Evolutionary conservation across 2,329 filamentous ascomycete genomes (phyloP).

Genomic region (Cryphonectria japonica): DNA sequence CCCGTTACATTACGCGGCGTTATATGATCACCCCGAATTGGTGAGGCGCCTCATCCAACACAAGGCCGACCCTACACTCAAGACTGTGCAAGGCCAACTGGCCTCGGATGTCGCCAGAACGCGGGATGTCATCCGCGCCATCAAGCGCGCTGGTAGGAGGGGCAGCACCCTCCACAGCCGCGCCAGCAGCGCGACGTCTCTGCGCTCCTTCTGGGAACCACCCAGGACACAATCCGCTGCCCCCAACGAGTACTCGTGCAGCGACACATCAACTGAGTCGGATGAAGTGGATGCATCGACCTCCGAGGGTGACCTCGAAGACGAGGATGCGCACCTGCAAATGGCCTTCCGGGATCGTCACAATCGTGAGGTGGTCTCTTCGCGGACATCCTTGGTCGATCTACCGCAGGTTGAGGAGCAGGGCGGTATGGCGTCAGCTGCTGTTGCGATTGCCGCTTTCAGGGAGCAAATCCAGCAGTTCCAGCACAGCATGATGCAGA

Average conservation of each 20-base stretch:
- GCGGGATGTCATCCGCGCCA: slow-evolving; percentile 64
- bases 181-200: slow-evolving; percentile 68
- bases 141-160: slow-evolving; percentile 66
- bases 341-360: slow-evolving; percentile 40
- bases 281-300: slow-evolving; percentile 46
- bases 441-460: slow-evolving; percentile 69
- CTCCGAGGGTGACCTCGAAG: slow-evolving; percentile 47
- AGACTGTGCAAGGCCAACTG: slow-evolving; percentile 71
- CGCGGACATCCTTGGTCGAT: slow-evolving; percentile 32
- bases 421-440: slow-evolving; percentile 54
- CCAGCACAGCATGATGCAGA: slow-evolving; percentile 73
- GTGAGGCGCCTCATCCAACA: slow-evolving; percentile 74
- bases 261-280: slow-evolving; percentile 47
- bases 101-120: slow-evolving; percentile 73
- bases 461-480: slow-evolving; percentile 78
- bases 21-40: slow-evolving; percentile 76
- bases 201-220: slow-evolving; percentile 69
- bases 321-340: slow-evolving; percentile 45
- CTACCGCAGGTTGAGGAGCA: slow-evolving; percentile 38
- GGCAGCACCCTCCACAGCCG: slow-evolving; percentile 63
- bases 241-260: slow-evolving; percentile 50
- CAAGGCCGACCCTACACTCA: slow-evolving; percentile 72
- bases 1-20: slow-evolving; percentile 78
- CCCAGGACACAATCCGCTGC: slow-evolving; percentile 45
- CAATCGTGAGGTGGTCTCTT: slow-evolving; percentile 31